phyloP scores from a whole-genome alignment of 257 asterid genomes.

The Osmanthus fragrans region DNA sequence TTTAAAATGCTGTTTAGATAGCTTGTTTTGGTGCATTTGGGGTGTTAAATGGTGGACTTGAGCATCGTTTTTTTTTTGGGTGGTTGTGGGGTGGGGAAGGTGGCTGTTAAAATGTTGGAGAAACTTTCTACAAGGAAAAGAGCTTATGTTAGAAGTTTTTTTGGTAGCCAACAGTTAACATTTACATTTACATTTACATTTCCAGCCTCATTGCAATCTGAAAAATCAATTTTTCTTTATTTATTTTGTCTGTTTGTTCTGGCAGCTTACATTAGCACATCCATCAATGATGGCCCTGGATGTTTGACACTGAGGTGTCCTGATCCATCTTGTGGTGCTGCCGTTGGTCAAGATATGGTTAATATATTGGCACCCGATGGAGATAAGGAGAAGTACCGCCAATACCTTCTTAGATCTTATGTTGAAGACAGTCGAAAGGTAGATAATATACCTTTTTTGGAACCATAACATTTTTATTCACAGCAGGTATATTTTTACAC shows the following conservation, averaged over 20 bases:
- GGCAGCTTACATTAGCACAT: slow-evolving; percentile 76
- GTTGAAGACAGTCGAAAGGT: slow-evolving; percentile 97
- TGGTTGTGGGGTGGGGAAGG: too few relatives aligned
- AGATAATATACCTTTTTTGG: slow-evolving; percentile 23
- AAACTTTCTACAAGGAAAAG: background rate
- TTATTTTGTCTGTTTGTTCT: slow-evolving; percentile 23
- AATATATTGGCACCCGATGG: slow-evolving; percentile 48
- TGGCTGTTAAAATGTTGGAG: background rate
- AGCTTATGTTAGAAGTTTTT: background rate
- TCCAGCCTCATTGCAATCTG: background rate
- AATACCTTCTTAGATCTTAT: slow-evolving; percentile 88
- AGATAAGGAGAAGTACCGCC: slow-evolving; percentile 75
- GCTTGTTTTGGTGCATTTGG: background rate
- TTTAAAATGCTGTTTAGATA: background rate
- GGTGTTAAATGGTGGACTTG: background rate
- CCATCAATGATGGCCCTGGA: slow-evolving; percentile 95
- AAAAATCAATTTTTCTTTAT: background rate
- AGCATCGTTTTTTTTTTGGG: too few relatives aligned
- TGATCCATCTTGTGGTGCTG: slow-evolving; percentile 80
- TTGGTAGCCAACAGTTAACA: background rate
- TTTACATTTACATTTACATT: background rate
- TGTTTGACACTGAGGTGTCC: slow-evolving; percentile 92
- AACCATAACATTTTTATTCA: slow-evolving; percentile 11
- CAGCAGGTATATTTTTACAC: background rate
- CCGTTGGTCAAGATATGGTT: slow-evolving; percentile 87